Base-by-base conservation (phyloP, 1,284 basidiomycete species). In the Leccinum pachyderme region DNA sequence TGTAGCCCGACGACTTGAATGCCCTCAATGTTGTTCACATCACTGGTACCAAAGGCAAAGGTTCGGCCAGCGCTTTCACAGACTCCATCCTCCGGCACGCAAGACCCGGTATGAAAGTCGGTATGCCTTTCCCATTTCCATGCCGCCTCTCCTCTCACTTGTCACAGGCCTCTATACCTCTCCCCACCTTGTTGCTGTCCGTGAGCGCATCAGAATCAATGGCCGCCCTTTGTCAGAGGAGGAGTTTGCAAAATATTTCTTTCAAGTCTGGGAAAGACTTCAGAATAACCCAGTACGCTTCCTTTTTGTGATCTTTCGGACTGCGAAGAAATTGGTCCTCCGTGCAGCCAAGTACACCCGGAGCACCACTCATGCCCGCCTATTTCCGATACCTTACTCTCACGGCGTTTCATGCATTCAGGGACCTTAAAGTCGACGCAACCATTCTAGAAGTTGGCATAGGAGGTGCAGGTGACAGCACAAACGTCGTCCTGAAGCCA, bases 1-100 rank as follows among this genome's bases (percentile, higher is more conserved):
- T 35, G 8, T 29, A 73, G 70, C 57, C 55, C 25, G 61, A 55
- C 52, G 93, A 93, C 83, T 91, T 99, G 51, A 95, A 99, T 71
- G 75, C 75, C 47, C 79, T 99, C 59, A 97, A 98, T 72, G 93
- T 95, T 53, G 83, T 99, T 32, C 97, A 99, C 75, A 88, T 99
- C 66, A 96, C 97, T 12, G 97, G 97, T 3, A 99, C 97, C 5
- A 99, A 99, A 74, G 97, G 97, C 46, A 99, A 99, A 72, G 97
- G 97, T 3, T 98, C 95, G 3, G 97, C 97, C 0, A 93, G 91
- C 55, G 96, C 97, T 2, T 99, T 99, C 65, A 82, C 83, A 3
- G 87, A 93, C 69, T 90, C 87, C 7, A 83, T 91, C 52, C 72
- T 93, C 53, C 82, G 86, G 29, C 77, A 81, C 61, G 72, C 77